Conservation (phyloP, 2,329 filamentous ascomycete species). For the Scorias spongiosa region DNA sequence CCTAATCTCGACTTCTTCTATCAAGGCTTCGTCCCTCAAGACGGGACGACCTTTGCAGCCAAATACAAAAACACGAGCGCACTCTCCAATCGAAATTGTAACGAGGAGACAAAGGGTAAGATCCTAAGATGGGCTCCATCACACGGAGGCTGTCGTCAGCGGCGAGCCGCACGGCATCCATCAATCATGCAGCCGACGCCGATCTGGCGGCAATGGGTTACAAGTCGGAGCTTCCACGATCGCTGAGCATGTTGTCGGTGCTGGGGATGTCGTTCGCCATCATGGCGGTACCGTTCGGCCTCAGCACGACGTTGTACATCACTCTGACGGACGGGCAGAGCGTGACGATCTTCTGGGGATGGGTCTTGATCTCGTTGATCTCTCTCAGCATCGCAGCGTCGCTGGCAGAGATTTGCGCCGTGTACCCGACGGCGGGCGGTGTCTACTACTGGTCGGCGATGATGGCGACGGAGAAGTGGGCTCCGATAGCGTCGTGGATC, state of each 20-base stretch:
- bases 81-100: no score
- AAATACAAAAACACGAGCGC: no score
- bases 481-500: constrained; percentile 52
- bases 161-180: constrained; percentile 1
- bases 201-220: constrained; percentile 53
- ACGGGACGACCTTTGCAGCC: no score
- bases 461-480: constrained; percentile 49
- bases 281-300: constrained; percentile 56
- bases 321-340: constrained; percentile 52
- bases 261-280: constrained; percentile 59
- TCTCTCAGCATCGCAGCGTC: constrained; percentile 49
- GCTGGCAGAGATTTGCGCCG: constrained; percentile 53
- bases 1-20: no score
- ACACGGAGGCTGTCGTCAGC: not conserved
- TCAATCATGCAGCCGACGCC: constrained; percentile 38
- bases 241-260: constrained; percentile 54
- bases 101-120: no score
- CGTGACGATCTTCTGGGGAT: constrained; percentile 57
- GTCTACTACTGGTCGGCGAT: constrained; percentile 58
- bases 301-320: constrained; percentile 54
- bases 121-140: not conserved
- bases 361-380: constrained; percentile 49
- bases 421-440: constrained; percentile 52
- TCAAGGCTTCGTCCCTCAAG: no score
- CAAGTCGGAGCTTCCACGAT: constrained; percentile 49